Conservation (phyloP, 257 asterid genomes). For the Scutellaria minor region DNA sequence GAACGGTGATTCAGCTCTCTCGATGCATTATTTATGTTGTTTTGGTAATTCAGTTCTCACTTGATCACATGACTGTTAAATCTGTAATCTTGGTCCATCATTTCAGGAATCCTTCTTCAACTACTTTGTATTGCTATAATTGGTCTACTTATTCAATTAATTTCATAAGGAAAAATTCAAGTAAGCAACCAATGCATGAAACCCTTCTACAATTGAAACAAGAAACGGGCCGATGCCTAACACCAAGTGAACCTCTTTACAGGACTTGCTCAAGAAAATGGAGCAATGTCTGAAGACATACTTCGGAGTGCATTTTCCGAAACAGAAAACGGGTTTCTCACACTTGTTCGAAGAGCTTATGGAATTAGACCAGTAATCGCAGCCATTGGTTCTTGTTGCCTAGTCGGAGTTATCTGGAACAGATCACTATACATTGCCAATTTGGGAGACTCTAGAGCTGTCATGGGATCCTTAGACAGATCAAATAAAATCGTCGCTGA, state of each 20-base stretch:
- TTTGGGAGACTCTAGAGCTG: constrained; percentile 87
- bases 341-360: constrained; percentile 49
- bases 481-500: constrained; percentile 55
- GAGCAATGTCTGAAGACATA: constrained; percentile 54
- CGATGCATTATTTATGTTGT: not conserved
- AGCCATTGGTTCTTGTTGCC: constrained; percentile 70
- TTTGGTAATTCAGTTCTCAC: not conserved
- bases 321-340: constrained; percentile 65
- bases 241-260: constrained; percentile 28
- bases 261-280: constrained; percentile 63
- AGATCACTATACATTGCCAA: constrained; percentile 63
- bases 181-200: constrained; percentile 9
- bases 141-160: not conserved
- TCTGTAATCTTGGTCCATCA: not conserved
- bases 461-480: constrained; percentile 54
- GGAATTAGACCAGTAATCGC: constrained; percentile 50
- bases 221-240: constrained; percentile 8
- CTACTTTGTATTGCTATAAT: not conserved
- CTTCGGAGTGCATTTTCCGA: constrained; percentile 57
- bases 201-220: not conserved
- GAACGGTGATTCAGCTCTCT: constrained; percentile 22
- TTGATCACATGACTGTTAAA: not conserved
- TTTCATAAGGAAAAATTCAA: not conserved
- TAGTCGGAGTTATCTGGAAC: constrained; percentile 75
- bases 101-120: not conserved